Base-by-base conservation (phyloP, 202 grass and related monocot genomes). In the Setaria viridis region DNA sequence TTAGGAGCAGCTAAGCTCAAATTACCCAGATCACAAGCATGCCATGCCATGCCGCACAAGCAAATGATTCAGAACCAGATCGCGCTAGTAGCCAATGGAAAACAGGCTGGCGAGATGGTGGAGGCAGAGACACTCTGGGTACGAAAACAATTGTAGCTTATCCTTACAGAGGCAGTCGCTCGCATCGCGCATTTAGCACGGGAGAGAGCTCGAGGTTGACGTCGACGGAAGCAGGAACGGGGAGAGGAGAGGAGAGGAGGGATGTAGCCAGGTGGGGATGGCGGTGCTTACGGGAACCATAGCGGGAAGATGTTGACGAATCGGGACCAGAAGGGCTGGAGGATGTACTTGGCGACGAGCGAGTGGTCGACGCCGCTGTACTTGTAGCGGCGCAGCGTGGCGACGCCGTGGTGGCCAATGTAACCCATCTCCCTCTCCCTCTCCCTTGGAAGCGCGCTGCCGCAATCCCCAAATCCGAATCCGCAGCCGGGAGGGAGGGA, bases 291-390 rank as follows among this genome's bases (percentile, higher is more conserved):
- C 93, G 95, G 95, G 91, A 95, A 93, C 95, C 93, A 95, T 63
- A 98, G 93, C 75, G 95, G 97, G 85, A 99, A 99, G 85, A 99
- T 6, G 70, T 88, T 81, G 57, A 99, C 94, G 67, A 91, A 94
- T 87, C 92, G 87, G 11, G 88, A 87, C 92, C 94, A 99, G 87
- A 96, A 97, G 30, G 97, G 97, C 80, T 96, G 92, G 70, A 99
- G 85, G 86, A 99, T 92, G 83, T 96, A 99, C 87, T 99, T 99
- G 46, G 97, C 97, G 43, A 99, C 86, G 59, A 99, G 79, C 46
- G 97, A 99, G 88, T 96, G 89, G 79, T 99, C 97, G 58, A 94
- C 92, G 79, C 97, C 97, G 82, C 94, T 99, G 87, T 99, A 97
- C 87, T 94, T 99, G 87, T 99, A 93, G 83, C 85, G 89, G 4